Conservation (phyloP, 768 basidiomycete species). For the Tremella yokohamensis region DNA sequence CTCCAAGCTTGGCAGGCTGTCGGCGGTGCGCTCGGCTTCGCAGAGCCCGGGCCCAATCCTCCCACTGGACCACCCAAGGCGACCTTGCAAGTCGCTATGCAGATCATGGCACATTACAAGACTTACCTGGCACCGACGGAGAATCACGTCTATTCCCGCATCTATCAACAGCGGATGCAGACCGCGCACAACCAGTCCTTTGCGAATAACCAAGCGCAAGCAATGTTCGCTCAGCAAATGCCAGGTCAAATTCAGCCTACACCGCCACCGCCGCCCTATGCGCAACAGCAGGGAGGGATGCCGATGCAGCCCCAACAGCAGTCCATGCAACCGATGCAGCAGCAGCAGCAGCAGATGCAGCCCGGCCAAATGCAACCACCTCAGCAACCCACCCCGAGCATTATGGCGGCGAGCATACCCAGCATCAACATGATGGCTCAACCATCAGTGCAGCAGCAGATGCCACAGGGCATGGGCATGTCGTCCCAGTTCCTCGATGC, state of each 20-base stretch:
- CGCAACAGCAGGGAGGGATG: slow-evolving; percentile 3
- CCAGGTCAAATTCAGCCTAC: slow-evolving; percentile 7
- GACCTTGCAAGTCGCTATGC: slow-evolving; percentile 17
- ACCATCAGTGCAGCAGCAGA: too few species aligned
- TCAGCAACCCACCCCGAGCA: slow-evolving; percentile 9
- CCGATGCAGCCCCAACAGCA: slow-evolving; percentile 17
- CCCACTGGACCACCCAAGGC: slow-evolving; percentile 16
- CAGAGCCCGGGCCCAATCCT: background rate
- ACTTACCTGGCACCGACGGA: slow-evolving; percentile 24
- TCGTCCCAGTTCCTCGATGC: slow-evolving; percentile 24
- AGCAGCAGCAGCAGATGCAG: slow-evolving; percentile 13
- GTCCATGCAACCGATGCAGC: slow-evolving; percentile 10
- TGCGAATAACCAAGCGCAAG: background rate
- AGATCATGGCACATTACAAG: slow-evolving; percentile 21
- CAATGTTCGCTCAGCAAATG: background rate
- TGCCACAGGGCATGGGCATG: slow-evolving; percentile 1
- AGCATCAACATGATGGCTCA: background rate
- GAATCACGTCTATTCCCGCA: slow-evolving; percentile 22
- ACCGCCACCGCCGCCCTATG: background rate
- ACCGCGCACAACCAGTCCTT: background rate
- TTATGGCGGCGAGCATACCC: background rate
- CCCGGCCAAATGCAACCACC: slow-evolving; percentile 7
- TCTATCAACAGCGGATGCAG: slow-evolving; percentile 12
- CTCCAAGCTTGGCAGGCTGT: slow-evolving; percentile 20
- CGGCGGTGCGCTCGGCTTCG: slow-evolving; percentile 30